These are phyloP conservation scores for baker's yeast (Saccharomyces cerevisiae) DNA, from an alignment of 805 yeast species.

Conservation along the genomic window DNA sequence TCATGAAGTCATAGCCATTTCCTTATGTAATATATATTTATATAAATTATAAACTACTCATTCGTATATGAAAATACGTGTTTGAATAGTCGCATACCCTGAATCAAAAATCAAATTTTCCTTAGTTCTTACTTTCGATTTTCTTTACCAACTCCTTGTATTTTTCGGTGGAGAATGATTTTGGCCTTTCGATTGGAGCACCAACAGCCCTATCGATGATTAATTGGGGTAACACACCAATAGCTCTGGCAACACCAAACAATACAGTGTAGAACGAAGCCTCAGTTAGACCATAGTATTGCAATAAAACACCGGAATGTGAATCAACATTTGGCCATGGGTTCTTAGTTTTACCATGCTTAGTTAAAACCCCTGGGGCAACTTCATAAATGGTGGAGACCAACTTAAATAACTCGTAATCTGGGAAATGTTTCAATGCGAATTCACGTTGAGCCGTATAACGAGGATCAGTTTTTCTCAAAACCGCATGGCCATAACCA, in stretches of 20 bases:
- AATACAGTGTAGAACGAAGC: constrained; percentile 77
- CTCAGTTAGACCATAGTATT: constrained; percentile 79
- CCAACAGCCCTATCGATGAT: constrained; percentile 80
- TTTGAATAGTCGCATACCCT: neutral
- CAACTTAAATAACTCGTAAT: constrained; percentile 68
- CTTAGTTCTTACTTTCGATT: constrained; percentile 12
- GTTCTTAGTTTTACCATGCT: constrained; percentile 86
- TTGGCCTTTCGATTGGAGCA: constrained; percentile 80
- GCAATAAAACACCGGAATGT: constrained; percentile 77
- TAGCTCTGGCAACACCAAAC: constrained; percentile 81
- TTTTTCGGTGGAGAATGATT: constrained; percentile 89
- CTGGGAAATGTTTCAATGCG: constrained; percentile 68
- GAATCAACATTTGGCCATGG: constrained; percentile 92
- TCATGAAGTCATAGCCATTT: neutral
- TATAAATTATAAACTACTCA: neutral
- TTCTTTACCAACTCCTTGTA: constrained; percentile 69
- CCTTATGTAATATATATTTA: neutral
- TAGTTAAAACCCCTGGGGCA: constrained; percentile 71
- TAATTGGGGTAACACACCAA: constrained; percentile 79
- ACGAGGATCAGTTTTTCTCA: constrained; percentile 85
- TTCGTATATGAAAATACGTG: neutral
- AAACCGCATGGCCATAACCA: constrained; percentile 84
- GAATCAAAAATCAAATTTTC: neutral
- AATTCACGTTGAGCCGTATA: constrained; percentile 81
- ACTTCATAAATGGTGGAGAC: constrained; percentile 72